Base-by-base conservation (phyloP, 2,329 filamentous ascomycete genomes). In the Hypoxylon sp. region DNA sequence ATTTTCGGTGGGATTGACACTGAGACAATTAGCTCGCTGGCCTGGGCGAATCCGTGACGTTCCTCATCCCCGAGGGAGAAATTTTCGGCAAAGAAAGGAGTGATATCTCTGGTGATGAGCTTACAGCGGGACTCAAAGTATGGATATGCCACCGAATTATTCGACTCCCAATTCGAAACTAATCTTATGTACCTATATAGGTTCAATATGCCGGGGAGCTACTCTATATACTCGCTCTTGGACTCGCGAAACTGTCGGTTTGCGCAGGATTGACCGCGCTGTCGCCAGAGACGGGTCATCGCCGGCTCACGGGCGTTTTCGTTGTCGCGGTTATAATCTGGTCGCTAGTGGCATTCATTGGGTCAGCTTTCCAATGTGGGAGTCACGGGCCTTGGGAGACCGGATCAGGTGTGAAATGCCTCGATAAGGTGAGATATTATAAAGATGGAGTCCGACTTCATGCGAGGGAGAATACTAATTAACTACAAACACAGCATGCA, bases 61-160 rank as follows among this genome's bases (percentile, higher is more conserved):
- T 69, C 39, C 61, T 74, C 13, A 42, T 71, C 2, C 72, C 72
- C 10, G 58, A 54, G 10, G 68, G 68, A 4, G 62, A 56, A 51
- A 69, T 70, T 8, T 66, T 68, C 29, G 72, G 72, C 13, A 71
- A 68, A n/a, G 48, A 62, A 44, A 55, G 54, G 8, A 47, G 27
- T 31, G 46, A 60, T 10, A 65, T 74, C 10, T 59, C 68, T 13
- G 47, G 46, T 19, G 67, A 62, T 24, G 60, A 71, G 42, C 42
- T 72, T 6, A 56, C 15, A n/a, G 55, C 63, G 17, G 67, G 62
- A 29, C 52, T 63, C 24, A 74, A 74, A 68, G 72, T 73, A 61
- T 24, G 50, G 13, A 39, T 17, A 10, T 10, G 4, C 32, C 15
- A n/a, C 11, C 10, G 13, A 52, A 24, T 19, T 7, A 13, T 19